Conservation (phyloP, 2,329 filamentous ascomycete species). For the Epichloe gansuensis region DNA sequence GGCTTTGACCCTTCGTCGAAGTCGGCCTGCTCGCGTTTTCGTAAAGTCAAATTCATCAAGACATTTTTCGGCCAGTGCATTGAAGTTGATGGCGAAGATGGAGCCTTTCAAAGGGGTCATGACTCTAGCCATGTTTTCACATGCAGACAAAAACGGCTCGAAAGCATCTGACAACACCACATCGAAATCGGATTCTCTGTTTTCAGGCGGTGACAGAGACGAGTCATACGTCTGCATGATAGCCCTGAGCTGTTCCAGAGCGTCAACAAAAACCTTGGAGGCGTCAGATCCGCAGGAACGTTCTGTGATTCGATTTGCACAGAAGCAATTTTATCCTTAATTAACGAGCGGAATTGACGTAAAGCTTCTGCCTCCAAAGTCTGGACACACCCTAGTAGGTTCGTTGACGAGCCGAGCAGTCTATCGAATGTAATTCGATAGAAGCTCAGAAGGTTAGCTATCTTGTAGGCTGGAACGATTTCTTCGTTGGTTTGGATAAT, state of each 20-base stretch:
- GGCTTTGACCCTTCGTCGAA: conserved; percentile 44
- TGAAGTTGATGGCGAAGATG: conserved; percentile 65
- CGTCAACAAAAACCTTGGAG: conserved; percentile 72
- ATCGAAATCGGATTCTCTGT: conserved; percentile 58
- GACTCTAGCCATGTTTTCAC: conserved; percentile 52
- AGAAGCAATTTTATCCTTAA: conserved; percentile 67
- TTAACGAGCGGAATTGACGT: conserved; percentile 68
- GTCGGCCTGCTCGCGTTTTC: conserved; percentile 36
- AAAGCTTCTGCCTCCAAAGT: conserved; percentile 65
- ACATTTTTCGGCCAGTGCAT: conserved; percentile 43
- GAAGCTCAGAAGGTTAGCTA: conserved; percentile 80
- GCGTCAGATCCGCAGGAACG: conserved; percentile 58
- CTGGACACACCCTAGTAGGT: conserved; percentile 55
- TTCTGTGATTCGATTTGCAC: conserved; percentile 61
- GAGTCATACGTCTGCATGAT: conserved; percentile 83
- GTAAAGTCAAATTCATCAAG: conserved; percentile 55
- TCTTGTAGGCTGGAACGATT: conserved; percentile 74
- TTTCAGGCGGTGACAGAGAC: conserved; percentile 50
- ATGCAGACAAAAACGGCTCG: conserved; percentile 74
- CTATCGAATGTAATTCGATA: conserved; percentile 78
- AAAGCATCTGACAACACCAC: conserved; percentile 67
- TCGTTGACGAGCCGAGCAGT: conserved; percentile 57
- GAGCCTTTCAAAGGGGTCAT: conserved; percentile 47
- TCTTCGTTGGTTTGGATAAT: conserved; percentile 90
- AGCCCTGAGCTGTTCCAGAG: conserved; percentile 62